Evolutionary conservation across 2,329 filamentous ascomycete genomes (phyloP).

Genomic region (Colletotrichum salicis): DNA sequence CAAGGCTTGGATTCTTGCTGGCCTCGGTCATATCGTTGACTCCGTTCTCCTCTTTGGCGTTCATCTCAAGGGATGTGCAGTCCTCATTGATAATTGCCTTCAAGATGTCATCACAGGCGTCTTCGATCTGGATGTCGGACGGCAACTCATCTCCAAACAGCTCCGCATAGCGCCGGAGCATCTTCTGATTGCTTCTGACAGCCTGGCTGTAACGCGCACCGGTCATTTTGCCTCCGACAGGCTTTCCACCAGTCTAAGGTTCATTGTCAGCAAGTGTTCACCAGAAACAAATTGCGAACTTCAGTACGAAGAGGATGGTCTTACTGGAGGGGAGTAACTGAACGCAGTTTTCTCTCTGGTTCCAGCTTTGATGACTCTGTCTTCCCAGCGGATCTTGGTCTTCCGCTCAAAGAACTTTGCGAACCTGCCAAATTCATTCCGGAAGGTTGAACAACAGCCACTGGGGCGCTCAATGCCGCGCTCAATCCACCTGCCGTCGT

Average conservation of each 20-base stretch:
- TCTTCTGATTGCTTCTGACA: conserved; percentile 13
- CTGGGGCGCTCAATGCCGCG: conserved; percentile 48
- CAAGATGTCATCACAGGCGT: background rate
- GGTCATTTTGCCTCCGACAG: conserved; percentile 19
- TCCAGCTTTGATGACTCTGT: conserved; percentile 54
- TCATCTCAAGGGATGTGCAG: background rate
- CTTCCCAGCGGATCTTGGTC: conserved; percentile 69
- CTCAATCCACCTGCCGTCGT: conserved; percentile 31
- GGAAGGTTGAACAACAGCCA: conserved; percentile 50
- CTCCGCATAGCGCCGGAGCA: conserved; percentile 14
- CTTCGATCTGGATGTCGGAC: conserved; percentile 4
- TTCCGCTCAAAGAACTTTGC: conserved; percentile 66
- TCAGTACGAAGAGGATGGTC: conserved; percentile 27
- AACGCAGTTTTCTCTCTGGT: conserved; percentile 49
- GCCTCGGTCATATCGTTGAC: no score
- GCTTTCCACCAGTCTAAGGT: conserved; percentile 30
- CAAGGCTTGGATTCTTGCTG: no score
- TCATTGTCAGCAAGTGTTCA: background rate
- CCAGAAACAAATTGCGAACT: background rate
- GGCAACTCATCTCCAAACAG: conserved; percentile 33
- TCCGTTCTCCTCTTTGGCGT: background rate
- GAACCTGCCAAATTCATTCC: conserved; percentile 61
- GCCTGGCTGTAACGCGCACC: conserved; percentile 11
- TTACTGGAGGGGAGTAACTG: conserved; percentile 59
- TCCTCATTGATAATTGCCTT: background rate